Conservation (phyloP, 768 basidiomycete genomes). For the Coprinopsis marcescibilis region DNA sequence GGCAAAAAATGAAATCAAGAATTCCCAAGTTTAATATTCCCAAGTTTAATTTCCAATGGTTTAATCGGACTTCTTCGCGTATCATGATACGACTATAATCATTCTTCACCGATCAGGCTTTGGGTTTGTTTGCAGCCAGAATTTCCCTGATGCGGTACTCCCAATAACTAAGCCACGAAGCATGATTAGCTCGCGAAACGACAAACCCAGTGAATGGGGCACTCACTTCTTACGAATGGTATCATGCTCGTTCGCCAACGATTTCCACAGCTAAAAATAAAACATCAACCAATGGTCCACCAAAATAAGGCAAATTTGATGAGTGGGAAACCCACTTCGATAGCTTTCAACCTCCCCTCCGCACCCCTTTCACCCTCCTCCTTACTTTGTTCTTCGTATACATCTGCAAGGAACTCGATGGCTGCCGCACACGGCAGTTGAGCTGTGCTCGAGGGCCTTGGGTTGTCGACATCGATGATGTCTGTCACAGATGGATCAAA, state of each 20-base stretch:
- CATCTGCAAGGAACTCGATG: slow-evolving; percentile 82
- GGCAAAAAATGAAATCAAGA: too few relatives aligned
- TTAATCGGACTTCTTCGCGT: too few relatives aligned
- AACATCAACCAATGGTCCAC: not conserved
- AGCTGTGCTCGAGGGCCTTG: slow-evolving; percentile 56
- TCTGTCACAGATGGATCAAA: slow-evolving; percentile 23
- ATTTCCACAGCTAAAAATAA: slow-evolving; percentile 55
- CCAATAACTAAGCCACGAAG: slow-evolving; percentile 53
- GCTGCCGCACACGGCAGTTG: slow-evolving; percentile 75
- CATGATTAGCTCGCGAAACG: not conserved
- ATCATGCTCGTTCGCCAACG: slow-evolving; percentile 64
- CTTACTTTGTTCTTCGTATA: slow-evolving; percentile 50
- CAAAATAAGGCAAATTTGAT: slow-evolving; percentile 4
- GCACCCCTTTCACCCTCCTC: slow-evolving; percentile 22
- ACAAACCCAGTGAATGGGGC: not conserved
- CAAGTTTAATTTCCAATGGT: too few relatives aligned
- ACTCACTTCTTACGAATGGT: slow-evolving; percentile 69
- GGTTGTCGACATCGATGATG: slow-evolving; percentile 72
- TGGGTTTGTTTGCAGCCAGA: too few relatives aligned
- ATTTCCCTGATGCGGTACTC: slow-evolving; percentile 63
- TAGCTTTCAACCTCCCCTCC: slow-evolving; percentile 39
- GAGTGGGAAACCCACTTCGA: slow-evolving; percentile 32
- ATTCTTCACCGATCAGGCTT: too few relatives aligned
- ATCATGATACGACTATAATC: too few relatives aligned
- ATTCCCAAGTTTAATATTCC: too few relatives aligned